Conservation (phyloP, 345 rosid genomes). For the Orychophragmus violaceus region DNA sequence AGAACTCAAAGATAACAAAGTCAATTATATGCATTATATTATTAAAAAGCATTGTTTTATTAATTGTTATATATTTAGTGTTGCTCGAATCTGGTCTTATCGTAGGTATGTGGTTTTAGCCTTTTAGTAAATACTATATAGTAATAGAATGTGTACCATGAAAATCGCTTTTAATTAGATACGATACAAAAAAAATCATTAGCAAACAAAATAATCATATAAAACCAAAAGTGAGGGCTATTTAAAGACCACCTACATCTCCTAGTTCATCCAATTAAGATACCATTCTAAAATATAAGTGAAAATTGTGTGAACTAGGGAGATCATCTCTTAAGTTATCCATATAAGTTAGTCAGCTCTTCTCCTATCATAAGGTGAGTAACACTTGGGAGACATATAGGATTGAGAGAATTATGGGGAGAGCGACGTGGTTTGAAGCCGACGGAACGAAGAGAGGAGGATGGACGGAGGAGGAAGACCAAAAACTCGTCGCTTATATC, state of each 20-base stretch:
- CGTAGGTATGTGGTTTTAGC: neutral
- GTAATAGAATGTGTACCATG: neutral
- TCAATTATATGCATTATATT: too few relatives aligned
- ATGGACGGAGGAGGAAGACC: slow-evolving; percentile 72
- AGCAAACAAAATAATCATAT: neutral
- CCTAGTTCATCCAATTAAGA: neutral
- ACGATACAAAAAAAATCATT: too few relatives aligned
- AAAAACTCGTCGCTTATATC: slow-evolving; percentile 47
- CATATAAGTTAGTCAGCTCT: neutral
- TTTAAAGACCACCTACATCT: neutral
- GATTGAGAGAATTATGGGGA: slow-evolving; percentile 12
- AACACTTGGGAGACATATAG: neutral
- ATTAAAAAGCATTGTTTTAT: too few relatives aligned
- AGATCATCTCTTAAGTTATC: neutral
- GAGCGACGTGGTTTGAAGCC: slow-evolving; percentile 18
- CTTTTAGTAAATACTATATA: neutral
- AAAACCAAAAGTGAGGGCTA: neutral
- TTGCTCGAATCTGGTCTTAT: too few relatives aligned
- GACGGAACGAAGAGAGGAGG: slow-evolving; percentile 60
- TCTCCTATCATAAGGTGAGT: neutral
- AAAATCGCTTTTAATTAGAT: too few relatives aligned
- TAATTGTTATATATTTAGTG: too few relatives aligned
- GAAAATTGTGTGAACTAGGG: neutral
- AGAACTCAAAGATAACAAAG: too few relatives aligned
- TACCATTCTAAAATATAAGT: neutral